A percentile compares a stretch with the other conserved stretches of the same genome.
phyloP scores from a whole-genome alignment of 139 green algal genomes.

The Gonium pectorale region DNA sequence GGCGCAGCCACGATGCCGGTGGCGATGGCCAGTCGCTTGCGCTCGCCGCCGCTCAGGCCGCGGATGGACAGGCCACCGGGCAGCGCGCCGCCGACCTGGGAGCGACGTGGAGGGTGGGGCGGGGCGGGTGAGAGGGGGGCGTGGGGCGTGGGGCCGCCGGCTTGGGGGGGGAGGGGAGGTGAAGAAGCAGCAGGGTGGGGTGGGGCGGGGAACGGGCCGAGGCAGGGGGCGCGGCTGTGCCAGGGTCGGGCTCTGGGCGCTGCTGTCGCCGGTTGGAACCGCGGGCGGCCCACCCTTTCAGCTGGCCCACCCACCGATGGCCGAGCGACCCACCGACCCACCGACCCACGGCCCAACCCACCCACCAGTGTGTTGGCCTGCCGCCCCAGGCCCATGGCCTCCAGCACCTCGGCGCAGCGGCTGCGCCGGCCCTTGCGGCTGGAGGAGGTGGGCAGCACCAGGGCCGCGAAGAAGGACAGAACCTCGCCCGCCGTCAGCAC shows the following conservation, averaged over 20 bases:
- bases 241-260: no score
- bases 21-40: constrained; percentile 80
- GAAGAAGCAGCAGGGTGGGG: neutral
- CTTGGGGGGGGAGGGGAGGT: neutral
- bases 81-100: constrained; percentile 71
- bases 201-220: neutral
- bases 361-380: constrained; percentile 58
- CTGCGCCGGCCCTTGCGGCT: neutral
- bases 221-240: neutral
- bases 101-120: neutral
- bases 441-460: constrained; percentile 55
- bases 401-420: constrained; percentile 56
- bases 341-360: neutral
- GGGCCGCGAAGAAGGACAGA: constrained; percentile 55
- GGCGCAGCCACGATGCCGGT: constrained; percentile 60
- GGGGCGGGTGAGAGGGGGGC: neutral
- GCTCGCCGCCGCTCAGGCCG: constrained; percentile 85
- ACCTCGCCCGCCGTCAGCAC: constrained; percentile 68
- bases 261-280: no score
- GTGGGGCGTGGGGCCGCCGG: neutral
- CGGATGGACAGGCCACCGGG: constrained; percentile 80
- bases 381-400: constrained; percentile 54
- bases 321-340: neutral
- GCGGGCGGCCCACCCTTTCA: no score
- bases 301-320: no score